These are phyloP conservation scores for Cyanodermella asteris DNA, from an alignment of 2,329 filamentous ascomycete species.

Conservation along the genomic window DNA sequence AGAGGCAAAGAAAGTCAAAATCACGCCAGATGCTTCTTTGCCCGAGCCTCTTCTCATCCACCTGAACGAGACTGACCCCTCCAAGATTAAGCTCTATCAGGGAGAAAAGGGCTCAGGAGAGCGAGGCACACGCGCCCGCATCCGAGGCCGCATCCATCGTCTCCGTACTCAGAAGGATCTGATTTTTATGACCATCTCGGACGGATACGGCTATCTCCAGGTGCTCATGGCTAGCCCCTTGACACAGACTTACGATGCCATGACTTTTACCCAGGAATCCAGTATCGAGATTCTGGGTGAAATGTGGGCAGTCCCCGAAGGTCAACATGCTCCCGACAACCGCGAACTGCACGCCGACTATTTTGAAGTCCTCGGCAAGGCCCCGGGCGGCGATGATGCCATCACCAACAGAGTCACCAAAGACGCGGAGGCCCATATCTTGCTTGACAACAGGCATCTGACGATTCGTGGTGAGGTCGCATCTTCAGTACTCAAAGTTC, in stretches of 20 bases:
- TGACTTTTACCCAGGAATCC: constrained; percentile 72
- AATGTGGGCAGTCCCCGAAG: constrained; percentile 58
- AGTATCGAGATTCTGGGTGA: constrained; percentile 67
- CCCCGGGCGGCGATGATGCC: constrained; percentile 70
- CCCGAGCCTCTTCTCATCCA: constrained; percentile 55
- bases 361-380: constrained; percentile 57
- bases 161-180: constrained; percentile 63
- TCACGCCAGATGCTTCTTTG: constrained; percentile 48
- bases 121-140: constrained; percentile 53
- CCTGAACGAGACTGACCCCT: constrained; percentile 47
- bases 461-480: constrained; percentile 66
- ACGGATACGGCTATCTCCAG: constrained; percentile 70
- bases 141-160: constrained; percentile 65
- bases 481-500: constrained; percentile 71
- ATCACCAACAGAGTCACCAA: constrained; percentile 64
- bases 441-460: constrained; percentile 67
- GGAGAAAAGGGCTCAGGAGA: constrained; percentile 24
- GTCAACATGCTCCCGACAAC: constrained; percentile 57
- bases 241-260: constrained; percentile 75
- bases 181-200: constrained; percentile 66
- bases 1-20: constrained; percentile 57
- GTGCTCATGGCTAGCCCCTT: constrained; percentile 63
- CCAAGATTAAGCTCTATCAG: constrained; percentile 31
- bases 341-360: constrained; percentile 82
- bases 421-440: constrained; percentile 46